Evolutionary conservation across 768 basidiomycete species (phyloP).

Genomic region (Pleurotus pulmonarius): DNA sequence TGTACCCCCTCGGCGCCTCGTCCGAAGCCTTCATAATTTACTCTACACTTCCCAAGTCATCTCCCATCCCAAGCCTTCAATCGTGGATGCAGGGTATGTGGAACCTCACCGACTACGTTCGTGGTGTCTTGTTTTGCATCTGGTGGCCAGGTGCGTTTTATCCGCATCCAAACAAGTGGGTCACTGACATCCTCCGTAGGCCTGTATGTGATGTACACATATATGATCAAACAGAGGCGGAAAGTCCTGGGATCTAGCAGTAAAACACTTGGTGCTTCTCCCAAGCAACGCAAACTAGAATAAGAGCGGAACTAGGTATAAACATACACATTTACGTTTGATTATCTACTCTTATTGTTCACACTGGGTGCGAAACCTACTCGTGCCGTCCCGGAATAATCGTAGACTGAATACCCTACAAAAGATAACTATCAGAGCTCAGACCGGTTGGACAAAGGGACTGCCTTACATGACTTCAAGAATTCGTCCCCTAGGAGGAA

Average conservation of each 20-base stretch:
- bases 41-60: slow-evolving; percentile 60
- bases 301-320: neutral
- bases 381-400: slow-evolving; percentile 49
- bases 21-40: slow-evolving; percentile 87
- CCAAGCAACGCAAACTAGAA: slow-evolving; percentile 3
- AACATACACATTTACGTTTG: neutral
- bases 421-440: neutral
- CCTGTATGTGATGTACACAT: slow-evolving; percentile 47
- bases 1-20: slow-evolving; percentile 91
- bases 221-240: slow-evolving; percentile 52
- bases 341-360: slow-evolving; percentile 30
- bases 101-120: slow-evolving; percentile 53
- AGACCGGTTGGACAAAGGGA: neutral
- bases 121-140: slow-evolving; percentile 58
- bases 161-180: no score
- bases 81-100: slow-evolving; percentile 42
- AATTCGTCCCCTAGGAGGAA: slow-evolving; percentile 49
- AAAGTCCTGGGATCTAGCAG: slow-evolving; percentile 33
- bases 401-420: slow-evolving; percentile 59
- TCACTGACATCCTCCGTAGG: slow-evolving; percentile 23
- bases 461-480: slow-evolving; percentile 57
- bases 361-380: slow-evolving; percentile 59
- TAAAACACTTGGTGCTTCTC: slow-evolving; percentile 14
- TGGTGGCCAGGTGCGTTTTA: slow-evolving; percentile 82
- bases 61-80: slow-evolving; percentile 39